Evolutionary conservation across 2,329 filamentous ascomycete species (phyloP), one percentile per base, ranked within the genome.

Genomic region (Mariannaea sp.): DNA sequence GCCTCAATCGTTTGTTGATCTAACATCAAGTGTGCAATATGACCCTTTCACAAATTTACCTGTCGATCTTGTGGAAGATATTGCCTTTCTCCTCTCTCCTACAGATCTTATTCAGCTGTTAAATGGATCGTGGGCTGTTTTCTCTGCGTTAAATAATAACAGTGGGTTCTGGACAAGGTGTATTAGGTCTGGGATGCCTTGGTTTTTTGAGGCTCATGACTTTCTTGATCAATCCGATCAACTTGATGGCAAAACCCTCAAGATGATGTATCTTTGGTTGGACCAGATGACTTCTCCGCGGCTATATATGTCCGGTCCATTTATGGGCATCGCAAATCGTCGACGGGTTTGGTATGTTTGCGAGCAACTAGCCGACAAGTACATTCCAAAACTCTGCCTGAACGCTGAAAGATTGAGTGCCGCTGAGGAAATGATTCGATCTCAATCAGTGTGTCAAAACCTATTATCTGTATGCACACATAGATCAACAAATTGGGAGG

Each of bases 301-400:
- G 6, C 0, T n/a, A 5, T n/a, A 33, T 12, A 7, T 43, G 4
- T 12, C 4, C 14, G 36, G 47, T 8, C 29, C 47, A 13, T 29
- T 35, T 27, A 43, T 49, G 47, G n/a, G 6, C 7, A 19, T 49
- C 20, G 29, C 38, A 12, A 49, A 49, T 10, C 38, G 46, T 12
- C 46, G 38, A 17, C 46, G 46, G 6, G 32, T 42, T 12, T 49
- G 46, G 46, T 3, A 9, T 14, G 46, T 49, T 6, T 49, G 46
- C 19, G 10, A 42, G 24, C 22, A 24, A 24, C 5, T 24, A 5
- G 5, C 8, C 22, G 22, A 24, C 8, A 5, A 5, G 5, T 24
- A 24, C 22, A 24, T 24, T 5, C 22, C 22, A 24, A 24, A 24
- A 8, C 22, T 24, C n/a, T n/a, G n/a, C n/a, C n/a, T n/a, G n/a